phyloP scores from a whole-genome alignment of 345 rosid species.

The Salix purpurea region DNA sequence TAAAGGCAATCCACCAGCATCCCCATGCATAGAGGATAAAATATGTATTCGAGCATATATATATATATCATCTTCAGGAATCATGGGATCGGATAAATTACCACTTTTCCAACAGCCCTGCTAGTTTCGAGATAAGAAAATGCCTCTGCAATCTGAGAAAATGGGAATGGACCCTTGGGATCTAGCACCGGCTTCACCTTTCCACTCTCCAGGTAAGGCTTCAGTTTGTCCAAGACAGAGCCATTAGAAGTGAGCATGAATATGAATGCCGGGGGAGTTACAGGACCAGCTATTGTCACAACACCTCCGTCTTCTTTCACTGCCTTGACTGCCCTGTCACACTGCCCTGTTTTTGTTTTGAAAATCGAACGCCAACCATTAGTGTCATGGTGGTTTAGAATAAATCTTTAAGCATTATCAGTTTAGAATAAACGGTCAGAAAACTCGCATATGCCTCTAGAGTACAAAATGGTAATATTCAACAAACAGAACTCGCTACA shows the following conservation, averaged over 20 bases:
- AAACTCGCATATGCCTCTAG: too few relatives aligned
- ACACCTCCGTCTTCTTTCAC: conserved; percentile 21
- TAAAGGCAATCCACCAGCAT: too few relatives aligned
- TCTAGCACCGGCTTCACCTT: conserved; percentile 16
- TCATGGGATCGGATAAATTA: conserved; percentile 15
- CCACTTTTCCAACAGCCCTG: conserved; percentile 22
- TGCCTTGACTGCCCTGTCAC: conserved; percentile 12
- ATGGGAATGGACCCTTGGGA: conserved; percentile 15
- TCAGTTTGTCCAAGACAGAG: conserved; percentile 7
- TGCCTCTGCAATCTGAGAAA: conserved; percentile 11
- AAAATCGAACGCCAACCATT: not conserved
- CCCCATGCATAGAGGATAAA: too few relatives aligned
- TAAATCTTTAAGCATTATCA: too few relatives aligned
- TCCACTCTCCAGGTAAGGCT: conserved; percentile 17
- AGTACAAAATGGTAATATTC: too few relatives aligned
- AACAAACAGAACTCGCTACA: not conserved
- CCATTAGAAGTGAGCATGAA: conserved; percentile 12
- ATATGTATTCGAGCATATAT: too few relatives aligned
- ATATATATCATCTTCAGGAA: not conserved
- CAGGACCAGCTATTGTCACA: conserved; percentile 6
- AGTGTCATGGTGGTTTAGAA: too few relatives aligned
- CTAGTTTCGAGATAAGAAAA: conserved; percentile 13
- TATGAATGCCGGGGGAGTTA: conserved; percentile 7
- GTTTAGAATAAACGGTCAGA: too few relatives aligned
- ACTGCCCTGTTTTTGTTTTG: not conserved